phyloP scores from a whole-genome alignment of 23 red algal genomes.

The Agarophyton chilense region DNA sequence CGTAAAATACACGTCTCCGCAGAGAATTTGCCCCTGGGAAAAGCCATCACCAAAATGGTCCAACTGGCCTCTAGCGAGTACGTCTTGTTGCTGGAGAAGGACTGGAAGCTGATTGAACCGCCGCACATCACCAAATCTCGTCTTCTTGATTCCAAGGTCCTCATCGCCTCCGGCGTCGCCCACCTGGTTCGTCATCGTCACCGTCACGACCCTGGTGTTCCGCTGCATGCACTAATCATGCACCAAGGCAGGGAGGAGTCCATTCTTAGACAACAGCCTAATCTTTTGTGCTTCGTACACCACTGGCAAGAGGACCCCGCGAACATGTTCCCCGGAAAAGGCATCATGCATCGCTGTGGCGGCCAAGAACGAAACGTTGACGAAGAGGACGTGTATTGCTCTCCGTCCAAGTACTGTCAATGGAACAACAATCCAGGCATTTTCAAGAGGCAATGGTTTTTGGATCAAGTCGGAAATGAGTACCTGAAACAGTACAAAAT shows the following conservation, averaged over 20 bases:
- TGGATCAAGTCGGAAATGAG: constrained; percentile 41
- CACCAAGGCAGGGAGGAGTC: constrained; percentile 67
- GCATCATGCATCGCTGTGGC: constrained; percentile 62
- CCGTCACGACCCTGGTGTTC: constrained; percentile 67
- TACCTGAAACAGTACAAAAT: constrained; percentile 68
- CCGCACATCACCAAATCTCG: constrained; percentile 26
- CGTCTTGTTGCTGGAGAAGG: constrained; percentile 72
- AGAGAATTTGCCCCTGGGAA: constrained; percentile 57
- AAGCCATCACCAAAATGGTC: constrained; percentile 64
- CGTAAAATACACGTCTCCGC: constrained; percentile 22
- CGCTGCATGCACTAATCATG: constrained; percentile 71
- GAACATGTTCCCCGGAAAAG: constrained; percentile 30
- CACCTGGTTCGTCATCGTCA: constrained; percentile 66
- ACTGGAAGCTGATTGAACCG: constrained; percentile 72
- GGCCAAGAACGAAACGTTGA: constrained; percentile 33
- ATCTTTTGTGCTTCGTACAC: constrained; percentile 67
- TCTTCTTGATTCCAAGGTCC: constrained; percentile 64
- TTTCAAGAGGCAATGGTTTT: constrained; percentile 67
- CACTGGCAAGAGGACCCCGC: constrained; percentile 71
- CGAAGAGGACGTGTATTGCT: constrained; percentile 59
- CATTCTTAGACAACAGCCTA: constrained; percentile 49
- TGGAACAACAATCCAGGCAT: constrained; percentile 82
- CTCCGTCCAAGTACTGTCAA: constrained; percentile 63
- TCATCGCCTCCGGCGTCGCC: constrained; percentile 40
- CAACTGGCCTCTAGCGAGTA: constrained; percentile 51